Evolutionary conservation across 306 rosid genomes (phyloP), one percentile per base, ranked within the genome.

Genomic region (Dalbergia cultrata): DNA sequence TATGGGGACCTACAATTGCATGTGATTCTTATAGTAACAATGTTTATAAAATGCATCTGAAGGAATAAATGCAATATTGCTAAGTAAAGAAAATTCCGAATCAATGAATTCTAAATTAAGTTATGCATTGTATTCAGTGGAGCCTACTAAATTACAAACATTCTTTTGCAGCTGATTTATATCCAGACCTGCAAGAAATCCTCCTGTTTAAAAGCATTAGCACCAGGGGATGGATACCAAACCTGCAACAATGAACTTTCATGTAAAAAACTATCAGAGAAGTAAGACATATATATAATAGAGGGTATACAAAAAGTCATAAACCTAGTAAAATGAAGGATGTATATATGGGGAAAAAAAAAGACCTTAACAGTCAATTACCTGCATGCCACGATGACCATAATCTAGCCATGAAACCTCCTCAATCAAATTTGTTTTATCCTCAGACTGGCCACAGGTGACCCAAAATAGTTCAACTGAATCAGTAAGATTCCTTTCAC

Each of bases 361-460:
- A 82, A 82, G 43, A 44, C n/a, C n/a, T n/a, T n/a, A n/a, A 76
- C 81, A 77, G 81, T 75, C 77, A 82, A 86, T 88, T 88, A 95
- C 99, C 99, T 95, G 99, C 97, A 95, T 91, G 66, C 99, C 99
- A 35, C 97, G 92, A 56, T 95, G 97, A 76, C 99, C 99, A 78
- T 95, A 95, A 88, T 95, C 99, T 83, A 95, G 85, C 98, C 99
- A 95, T 21, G 99, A 93, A 85, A 95, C 99, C 83, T 95, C 99
- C 90, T 95, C 99, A 67, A 95, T 93, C 74, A 95, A 87, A 90
- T 93, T 95, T 70, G 89, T 76, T 85, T 91, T 95, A 82, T 95
- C 99, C 91, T 93, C 97, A 18, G 91, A 95, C 75, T 90, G 95
- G 80, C 97, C 99, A 84, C 99, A 95, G 56, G 99, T 95, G 74